Evolutionary conservation across 2,329 filamentous ascomycete species (phyloP), one percentile per base, ranked within the genome.

Genomic region (Aspergillus neoniger): DNA sequence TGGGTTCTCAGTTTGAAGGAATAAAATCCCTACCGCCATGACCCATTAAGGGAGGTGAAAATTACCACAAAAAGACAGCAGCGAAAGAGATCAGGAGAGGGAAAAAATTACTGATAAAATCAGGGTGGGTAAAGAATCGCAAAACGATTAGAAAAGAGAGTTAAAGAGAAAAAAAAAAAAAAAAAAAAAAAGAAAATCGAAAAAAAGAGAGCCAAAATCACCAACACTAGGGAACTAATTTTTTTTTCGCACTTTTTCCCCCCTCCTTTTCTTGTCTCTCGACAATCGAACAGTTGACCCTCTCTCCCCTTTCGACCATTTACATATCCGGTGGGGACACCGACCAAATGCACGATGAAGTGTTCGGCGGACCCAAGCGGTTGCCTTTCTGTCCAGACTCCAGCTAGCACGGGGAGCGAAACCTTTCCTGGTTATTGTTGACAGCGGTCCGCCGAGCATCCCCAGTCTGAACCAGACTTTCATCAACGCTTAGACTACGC

Each of bases 401-500:
- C 39, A 50, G 21, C 48, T 12, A 60, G 58, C 54, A 53, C 58
- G 53, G 55, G 54, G 39, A 59, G 38, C 57, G 52, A 49, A 54
- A 25, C 41, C 50, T 36, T 44, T 54, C 38, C 47, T 41, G 55
- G 49, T 36, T 55, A 21, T 57, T 49, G 41, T 28, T 67, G 61
- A 64, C 61, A 67, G 62, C 62, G 59, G 61, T 58, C 63, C 56
- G 58, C 55, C 57, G 51, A 58, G 36, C 49, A 63, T 68, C 64
- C 53, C 66, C 65, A 66, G 64, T 48, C 38, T 59, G 67, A 65
- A 69, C 67, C 67, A 65, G 53, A 69, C 60, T 65, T 67, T 67
- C 44, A 41, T 43, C 36, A 41, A 58, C 65, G 65, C 64, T 65
- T 67, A 64, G 59, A 58, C 61, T 63, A 63, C 65, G 65, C 64